Percentiles rank a stretch among this genome's conserved stretches.
Conservation (phyloP, 768 basidiomycete genomes). For the Phanerochaete carnosa region DNA sequence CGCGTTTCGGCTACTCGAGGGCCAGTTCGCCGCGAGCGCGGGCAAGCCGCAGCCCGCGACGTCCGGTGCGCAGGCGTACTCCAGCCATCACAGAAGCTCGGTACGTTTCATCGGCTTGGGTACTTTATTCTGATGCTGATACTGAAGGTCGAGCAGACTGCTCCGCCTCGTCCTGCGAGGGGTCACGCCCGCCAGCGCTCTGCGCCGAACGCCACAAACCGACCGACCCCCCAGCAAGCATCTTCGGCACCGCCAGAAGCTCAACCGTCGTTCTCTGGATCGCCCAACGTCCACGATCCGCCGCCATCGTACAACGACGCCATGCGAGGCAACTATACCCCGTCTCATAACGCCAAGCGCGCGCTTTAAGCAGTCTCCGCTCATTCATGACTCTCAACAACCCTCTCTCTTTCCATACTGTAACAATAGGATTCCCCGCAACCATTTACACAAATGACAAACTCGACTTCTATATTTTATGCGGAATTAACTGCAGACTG, state of each 20-base stretch:
- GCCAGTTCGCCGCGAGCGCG: constrained; percentile 8
- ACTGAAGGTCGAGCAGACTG: background rate
- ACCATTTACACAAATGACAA: too few relatives aligned
- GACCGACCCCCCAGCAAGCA: background rate
- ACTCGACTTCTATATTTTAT: too few relatives aligned
- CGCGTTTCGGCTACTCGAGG: constrained; percentile 9
- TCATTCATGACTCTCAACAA: too few relatives aligned
- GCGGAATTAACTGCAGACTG: too few relatives aligned
- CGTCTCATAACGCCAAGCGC: background rate
- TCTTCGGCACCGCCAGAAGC: background rate
- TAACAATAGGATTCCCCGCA: too few relatives aligned
- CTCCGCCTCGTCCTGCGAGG: background rate
- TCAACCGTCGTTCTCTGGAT: background rate
- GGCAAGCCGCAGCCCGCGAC: background rate
- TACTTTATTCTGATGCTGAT: background rate
- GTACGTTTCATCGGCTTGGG: background rate
- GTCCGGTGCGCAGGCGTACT: background rate
- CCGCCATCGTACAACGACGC: constrained; percentile 9
- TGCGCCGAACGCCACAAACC: background rate
- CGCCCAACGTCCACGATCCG: background rate
- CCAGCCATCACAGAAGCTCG: background rate
- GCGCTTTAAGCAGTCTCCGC: background rate
- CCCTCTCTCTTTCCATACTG: too few relatives aligned
- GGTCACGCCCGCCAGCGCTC: background rate
- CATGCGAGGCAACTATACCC: background rate